These are phyloP conservation scores for Gymnopilus junonius DNA, from an alignment of 768 basidiomycete species.

Conservation along the genomic window DNA sequence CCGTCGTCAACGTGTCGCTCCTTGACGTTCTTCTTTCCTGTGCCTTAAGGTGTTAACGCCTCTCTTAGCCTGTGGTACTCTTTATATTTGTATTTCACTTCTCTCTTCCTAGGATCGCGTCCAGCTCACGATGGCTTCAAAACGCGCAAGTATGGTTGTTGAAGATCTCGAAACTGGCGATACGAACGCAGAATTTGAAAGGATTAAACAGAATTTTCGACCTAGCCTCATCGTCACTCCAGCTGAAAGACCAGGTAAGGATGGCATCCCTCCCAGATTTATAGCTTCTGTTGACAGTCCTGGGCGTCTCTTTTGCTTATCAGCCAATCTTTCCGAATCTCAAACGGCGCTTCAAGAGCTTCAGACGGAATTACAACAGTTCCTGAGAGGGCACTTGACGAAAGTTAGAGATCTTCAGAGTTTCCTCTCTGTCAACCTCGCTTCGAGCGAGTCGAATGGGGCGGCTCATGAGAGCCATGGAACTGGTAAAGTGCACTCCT, in stretches of 20 bases:
- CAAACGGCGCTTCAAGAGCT: slow-evolving; percentile 24
- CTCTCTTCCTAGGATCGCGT: background rate
- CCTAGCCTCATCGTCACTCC: slow-evolving; percentile 16
- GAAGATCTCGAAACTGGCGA: slow-evolving; percentile 24
- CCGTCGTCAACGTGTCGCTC: background rate
- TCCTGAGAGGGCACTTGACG: slow-evolving; percentile 21
- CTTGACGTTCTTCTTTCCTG: background rate
- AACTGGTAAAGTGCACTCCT: background rate
- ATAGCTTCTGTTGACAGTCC: background rate
- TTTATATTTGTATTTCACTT: background rate
- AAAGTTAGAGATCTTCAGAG: slow-evolving; percentile 23
- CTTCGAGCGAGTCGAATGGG: slow-evolving; percentile 7
- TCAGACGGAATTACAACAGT: slow-evolving; percentile 27
- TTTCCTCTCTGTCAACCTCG: slow-evolving; percentile 4
- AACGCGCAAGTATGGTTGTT: slow-evolving; percentile 3
- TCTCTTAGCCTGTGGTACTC: background rate
- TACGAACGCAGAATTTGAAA: slow-evolving; percentile 21
- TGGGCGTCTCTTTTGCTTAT: background rate
- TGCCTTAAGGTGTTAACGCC: background rate
- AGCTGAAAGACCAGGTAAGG: slow-evolving; percentile 19
- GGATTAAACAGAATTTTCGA: slow-evolving; percentile 26
- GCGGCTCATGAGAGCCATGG: slow-evolving; percentile 3
- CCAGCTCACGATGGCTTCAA: slow-evolving; percentile 10
- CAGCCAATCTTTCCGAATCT: slow-evolving; percentile 19
- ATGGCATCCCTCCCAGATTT: background rate